Conservation (phyloP, 2,329 filamentous ascomycete species). For the Cercospora sp. region DNA sequence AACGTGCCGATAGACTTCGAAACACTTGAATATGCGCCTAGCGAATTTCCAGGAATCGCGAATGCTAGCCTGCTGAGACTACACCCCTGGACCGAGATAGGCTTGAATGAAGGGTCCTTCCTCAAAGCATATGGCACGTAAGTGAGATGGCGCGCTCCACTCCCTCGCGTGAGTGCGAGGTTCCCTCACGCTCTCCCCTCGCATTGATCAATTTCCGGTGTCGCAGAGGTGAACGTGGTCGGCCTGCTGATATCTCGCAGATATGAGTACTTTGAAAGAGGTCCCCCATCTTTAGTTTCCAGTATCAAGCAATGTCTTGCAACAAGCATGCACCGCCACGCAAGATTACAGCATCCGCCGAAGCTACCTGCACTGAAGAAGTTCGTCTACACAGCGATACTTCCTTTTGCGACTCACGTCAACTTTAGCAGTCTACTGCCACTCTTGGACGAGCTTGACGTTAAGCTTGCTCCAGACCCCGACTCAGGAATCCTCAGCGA, state of each 20-base stretch:
- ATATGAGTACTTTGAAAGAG: slow-evolving; percentile 69
- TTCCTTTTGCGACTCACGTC: slow-evolving; percentile 37
- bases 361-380: slow-evolving; percentile 2
- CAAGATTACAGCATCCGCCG: not conserved
- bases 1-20: slow-evolving; percentile 8
- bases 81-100: slow-evolving; percentile 65
- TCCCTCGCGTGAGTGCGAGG: not conserved
- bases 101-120: slow-evolving; percentile 75
- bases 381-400: slow-evolving; percentile 39
- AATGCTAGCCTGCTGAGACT: slow-evolving; percentile 54
- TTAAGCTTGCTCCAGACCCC: slow-evolving; percentile 47
- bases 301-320: slow-evolving; percentile 33
- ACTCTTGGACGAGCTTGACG: slow-evolving; percentile 35
- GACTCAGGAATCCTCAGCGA: slow-evolving; percentile 44
- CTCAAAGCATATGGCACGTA: slow-evolving; percentile 65
- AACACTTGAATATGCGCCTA: slow-evolving; percentile 18
- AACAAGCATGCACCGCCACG: not conserved
- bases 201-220: not conserved
- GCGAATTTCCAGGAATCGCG: slow-evolving; percentile 27
- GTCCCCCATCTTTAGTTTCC: slow-evolving; percentile 46
- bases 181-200: not conserved
- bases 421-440: slow-evolving; percentile 32
- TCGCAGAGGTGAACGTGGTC: not conserved
- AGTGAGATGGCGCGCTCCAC: not conserved
- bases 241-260: not conserved